Conservation (phyloP, 176 grass and related monocot genomes). For the Bonia amplexicaulis region DNA sequence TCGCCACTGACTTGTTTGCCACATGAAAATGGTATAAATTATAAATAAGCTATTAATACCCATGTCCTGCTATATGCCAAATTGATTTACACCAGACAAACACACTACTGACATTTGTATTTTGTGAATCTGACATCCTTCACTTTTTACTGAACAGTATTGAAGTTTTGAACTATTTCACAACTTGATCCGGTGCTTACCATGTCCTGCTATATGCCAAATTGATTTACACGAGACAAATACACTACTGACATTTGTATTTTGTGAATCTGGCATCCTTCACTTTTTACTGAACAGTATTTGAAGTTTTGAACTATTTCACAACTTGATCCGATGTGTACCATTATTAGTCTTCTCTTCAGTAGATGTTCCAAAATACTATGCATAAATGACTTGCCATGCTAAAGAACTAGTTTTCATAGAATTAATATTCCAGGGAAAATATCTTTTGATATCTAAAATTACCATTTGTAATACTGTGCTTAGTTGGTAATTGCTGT, state of each 20-base stretch:
- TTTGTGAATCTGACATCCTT: not conserved
- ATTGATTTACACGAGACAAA: not conserved
- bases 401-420: not conserved
- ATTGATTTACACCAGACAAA: not conserved
- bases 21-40: not conserved
- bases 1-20: not conserved
- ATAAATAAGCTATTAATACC: not conserved
- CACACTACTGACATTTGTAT: not conserved
- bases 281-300: not conserved
- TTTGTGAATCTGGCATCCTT: not conserved
- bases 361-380: not conserved
- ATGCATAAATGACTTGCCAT: not conserved
- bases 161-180: not conserved
- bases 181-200: not conserved
- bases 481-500: not conserved
- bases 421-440: not conserved
- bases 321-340: not conserved
- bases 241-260: not conserved
- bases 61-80: not conserved
- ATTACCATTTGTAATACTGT: not conserved
- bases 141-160: not conserved
- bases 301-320: not conserved
- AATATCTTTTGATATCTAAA: not conserved
- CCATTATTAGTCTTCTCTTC: not conserved
- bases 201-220: not conserved